Evolutionary conservation across 805 yeast species (phyloP).

Genomic region (Spathaspora girioi): DNA sequence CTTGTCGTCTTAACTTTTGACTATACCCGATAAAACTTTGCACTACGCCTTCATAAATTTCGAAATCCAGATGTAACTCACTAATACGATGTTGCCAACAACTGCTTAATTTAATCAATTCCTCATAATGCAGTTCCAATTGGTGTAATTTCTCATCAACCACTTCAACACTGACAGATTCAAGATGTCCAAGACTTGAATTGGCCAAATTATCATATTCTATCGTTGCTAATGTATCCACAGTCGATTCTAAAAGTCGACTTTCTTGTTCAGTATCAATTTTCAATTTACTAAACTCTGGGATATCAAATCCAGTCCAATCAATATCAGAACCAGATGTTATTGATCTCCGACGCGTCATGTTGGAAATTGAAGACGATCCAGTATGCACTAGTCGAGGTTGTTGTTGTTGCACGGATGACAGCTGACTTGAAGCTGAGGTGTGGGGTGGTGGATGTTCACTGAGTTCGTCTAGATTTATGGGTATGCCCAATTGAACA

Average conservation of each 20-base stretch:
- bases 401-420: neutral
- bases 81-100: slow-evolving; percentile 52
- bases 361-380: neutral
- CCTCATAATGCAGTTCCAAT: slow-evolving; percentile 20
- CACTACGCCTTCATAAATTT: slow-evolving; percentile 79
- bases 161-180: slow-evolving; percentile 18
- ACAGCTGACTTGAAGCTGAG: neutral
- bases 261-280: slow-evolving; percentile 26
- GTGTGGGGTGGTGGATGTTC: slow-evolving; percentile 1
- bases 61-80: slow-evolving; percentile 59
- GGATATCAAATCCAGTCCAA: slow-evolving; percentile 34
- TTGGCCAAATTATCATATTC: slow-evolving; percentile 34
- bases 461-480: slow-evolving; percentile 56
- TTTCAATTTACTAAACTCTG: slow-evolving; percentile 28
- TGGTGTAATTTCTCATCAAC: slow-evolving; percentile 37
- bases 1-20: slow-evolving; percentile 65
- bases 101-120: slow-evolving; percentile 25
- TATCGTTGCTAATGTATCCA: slow-evolving; percentile 22
- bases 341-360: slow-evolving; percentile 16
- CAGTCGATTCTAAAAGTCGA: slow-evolving; percentile 21
- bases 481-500: slow-evolving; percentile 67
- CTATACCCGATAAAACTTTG: slow-evolving; percentile 89
- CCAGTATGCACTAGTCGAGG: neutral
- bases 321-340: slow-evolving; percentile 25
- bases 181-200: slow-evolving; percentile 12